phyloP scores from a whole-genome alignment of 2,329 filamentous ascomycete species.

The Calonectria pauciramosa region DNA sequence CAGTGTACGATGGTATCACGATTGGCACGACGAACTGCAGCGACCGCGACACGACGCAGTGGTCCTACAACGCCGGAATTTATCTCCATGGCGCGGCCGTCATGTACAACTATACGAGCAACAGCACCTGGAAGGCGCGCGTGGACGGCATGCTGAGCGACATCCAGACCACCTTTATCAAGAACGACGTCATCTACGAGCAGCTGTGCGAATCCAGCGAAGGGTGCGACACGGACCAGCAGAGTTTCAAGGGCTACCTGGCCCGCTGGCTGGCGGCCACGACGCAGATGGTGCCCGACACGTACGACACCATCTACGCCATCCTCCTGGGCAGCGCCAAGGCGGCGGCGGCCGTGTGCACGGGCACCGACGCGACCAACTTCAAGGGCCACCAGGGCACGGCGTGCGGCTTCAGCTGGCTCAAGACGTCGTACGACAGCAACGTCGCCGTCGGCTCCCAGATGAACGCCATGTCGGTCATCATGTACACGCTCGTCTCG shows the following conservation, averaged over 20 bases:
- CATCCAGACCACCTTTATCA: slow-evolving; percentile 67
- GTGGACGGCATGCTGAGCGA: slow-evolving; percentile 70
- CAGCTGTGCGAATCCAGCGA: slow-evolving; percentile 72
- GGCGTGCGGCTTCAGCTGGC: slow-evolving; percentile 78
- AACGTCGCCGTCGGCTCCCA: slow-evolving; percentile 75
- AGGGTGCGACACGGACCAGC: slow-evolving; percentile 79
- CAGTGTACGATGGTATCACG: slow-evolving; percentile 66
- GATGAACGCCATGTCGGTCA: slow-evolving; percentile 75
- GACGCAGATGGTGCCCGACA: slow-evolving; percentile 67
- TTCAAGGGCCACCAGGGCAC: slow-evolving; percentile 69
- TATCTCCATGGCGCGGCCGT: slow-evolving; percentile 73
- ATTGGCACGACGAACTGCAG: slow-evolving; percentile 60
- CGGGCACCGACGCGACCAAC: slow-evolving; percentile 54
- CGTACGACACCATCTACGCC: slow-evolving; percentile 62
- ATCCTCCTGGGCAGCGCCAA: slow-evolving; percentile 63
- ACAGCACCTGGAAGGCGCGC: slow-evolving; percentile 68
- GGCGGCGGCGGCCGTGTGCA: slow-evolving; percentile 68
- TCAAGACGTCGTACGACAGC: slow-evolving; percentile 68
- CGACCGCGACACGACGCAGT: slow-evolving; percentile 70
- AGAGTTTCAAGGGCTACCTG: slow-evolving; percentile 82
- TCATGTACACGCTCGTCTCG: slow-evolving; percentile 71
- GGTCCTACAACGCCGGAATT: slow-evolving; percentile 79
- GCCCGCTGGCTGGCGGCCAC: slow-evolving; percentile 74
- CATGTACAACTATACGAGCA: slow-evolving; percentile 72
- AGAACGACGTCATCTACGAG: slow-evolving; percentile 71